phyloP scores from a whole-genome alignment of 768 basidiomycete species.

The Suillus weaverae region DNA sequence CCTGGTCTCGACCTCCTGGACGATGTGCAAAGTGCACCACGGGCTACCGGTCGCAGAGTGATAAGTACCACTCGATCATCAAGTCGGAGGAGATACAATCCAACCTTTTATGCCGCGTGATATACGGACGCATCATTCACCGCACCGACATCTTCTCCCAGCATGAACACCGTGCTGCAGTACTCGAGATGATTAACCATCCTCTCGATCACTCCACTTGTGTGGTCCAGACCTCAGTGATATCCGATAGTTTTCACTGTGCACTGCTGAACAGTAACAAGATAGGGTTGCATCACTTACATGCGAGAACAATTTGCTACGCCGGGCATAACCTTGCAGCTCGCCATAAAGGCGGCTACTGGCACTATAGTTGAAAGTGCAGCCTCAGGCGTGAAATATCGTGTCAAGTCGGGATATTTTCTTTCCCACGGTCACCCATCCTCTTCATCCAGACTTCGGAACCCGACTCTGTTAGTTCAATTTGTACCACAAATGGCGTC shows the following conservation, averaged over 20 bases:
- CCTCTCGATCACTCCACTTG: background rate
- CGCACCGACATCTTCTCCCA: background rate
- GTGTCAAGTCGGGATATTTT: slow-evolving; percentile 33
- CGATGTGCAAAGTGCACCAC: background rate
- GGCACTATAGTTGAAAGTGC: background rate
- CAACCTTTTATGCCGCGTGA: background rate
- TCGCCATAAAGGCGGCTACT: background rate
- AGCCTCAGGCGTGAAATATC: slow-evolving; percentile 7
- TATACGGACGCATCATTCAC: background rate
- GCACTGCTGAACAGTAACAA: background rate
- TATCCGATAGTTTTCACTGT: background rate
- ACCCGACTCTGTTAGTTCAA: slow-evolving; percentile 11
- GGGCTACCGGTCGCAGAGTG: background rate
- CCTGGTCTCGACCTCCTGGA: background rate
- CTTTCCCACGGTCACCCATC: slow-evolving; percentile 28
- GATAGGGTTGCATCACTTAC: background rate
- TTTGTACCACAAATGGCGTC: slow-evolving; percentile 52
- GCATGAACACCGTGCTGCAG: background rate
- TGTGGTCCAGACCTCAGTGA: background rate
- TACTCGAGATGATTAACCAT: background rate
- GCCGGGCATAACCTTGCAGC: background rate
- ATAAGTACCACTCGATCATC: background rate
- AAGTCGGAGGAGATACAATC: background rate
- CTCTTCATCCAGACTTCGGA: slow-evolving; percentile 6
- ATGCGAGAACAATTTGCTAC: background rate